Conservation (phyloP, 768 basidiomycete genomes). For the Porpolomopsis calyptriformis region DNA sequence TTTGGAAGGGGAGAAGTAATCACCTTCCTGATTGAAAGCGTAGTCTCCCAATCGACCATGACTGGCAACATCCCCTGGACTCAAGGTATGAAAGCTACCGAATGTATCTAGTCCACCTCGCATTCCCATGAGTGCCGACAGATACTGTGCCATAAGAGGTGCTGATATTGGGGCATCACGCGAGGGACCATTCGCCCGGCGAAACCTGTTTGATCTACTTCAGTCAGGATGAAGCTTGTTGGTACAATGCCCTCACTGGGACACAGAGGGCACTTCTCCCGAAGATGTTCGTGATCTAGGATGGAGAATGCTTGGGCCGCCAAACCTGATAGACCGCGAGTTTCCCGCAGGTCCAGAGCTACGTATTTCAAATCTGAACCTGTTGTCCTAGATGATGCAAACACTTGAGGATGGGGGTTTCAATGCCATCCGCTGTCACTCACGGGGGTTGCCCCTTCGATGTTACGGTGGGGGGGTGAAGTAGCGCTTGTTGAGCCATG, state of each 20-base stretch:
- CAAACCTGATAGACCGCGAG: constrained; percentile 10
- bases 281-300: constrained; percentile 8
- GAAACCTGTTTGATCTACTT: constrained; percentile 21
- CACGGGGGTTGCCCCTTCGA: background rate
- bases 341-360: constrained; percentile 10
- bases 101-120: constrained; percentile 28
- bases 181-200: constrained; percentile 22
- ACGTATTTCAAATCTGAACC: constrained; percentile 20
- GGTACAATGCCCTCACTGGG: constrained; percentile 34
- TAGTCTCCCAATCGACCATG: constrained; percentile 78
- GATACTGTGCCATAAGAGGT: constrained; percentile 61
- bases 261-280: constrained; percentile 33
- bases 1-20: background rate
- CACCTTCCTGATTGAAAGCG: constrained; percentile 85
- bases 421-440: background rate
- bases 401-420: background rate
- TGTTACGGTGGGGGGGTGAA: background rate
- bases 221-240: background rate
- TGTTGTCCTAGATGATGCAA: background rate
- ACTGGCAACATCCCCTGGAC: constrained; percentile 31
- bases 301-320: constrained; percentile 17
- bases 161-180: constrained; percentile 39
- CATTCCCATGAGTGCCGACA: constrained; percentile 49
- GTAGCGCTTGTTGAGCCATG: constrained; percentile 7
- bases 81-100: no score